phyloP scores from a whole-genome alignment of 2,329 filamentous ascomycete species.

The Fusarium caatingaense region DNA sequence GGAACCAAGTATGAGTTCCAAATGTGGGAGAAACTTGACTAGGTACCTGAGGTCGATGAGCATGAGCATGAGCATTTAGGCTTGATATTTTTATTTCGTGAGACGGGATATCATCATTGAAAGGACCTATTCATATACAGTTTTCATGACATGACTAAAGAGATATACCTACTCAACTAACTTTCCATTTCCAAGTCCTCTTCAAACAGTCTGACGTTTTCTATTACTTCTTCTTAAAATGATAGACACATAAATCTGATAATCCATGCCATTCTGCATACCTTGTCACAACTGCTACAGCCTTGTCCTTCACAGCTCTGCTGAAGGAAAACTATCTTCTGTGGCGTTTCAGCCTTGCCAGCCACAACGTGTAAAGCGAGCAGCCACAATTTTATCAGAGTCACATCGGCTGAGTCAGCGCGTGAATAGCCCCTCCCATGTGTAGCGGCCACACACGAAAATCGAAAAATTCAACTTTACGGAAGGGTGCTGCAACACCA shows the following conservation, averaged over 20 bases:
- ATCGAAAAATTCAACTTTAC: conserved; percentile 57
- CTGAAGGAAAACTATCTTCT: neutral
- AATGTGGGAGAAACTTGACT: conserved; percentile 72
- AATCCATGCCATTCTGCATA: neutral
- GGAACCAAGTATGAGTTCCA: conserved; percentile 76
- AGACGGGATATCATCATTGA: conserved; percentile 35
- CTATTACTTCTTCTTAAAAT: neutral
- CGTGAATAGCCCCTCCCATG: conserved; percentile 55
- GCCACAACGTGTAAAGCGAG: neutral
- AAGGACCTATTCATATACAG: conserved; percentile 28
- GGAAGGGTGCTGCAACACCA: conserved; percentile 50
- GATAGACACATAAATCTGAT: neutral
- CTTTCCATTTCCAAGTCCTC: neutral
- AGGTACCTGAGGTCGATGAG: neutral
- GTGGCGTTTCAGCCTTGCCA: neutral
- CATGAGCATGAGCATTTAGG: neutral
- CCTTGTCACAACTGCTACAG: neutral
- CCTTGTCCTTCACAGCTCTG: neutral
- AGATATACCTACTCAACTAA: neutral
- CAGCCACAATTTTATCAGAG: conserved; percentile 27
- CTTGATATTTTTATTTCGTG: neutral
- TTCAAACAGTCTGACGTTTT: neutral
- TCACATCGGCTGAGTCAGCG: conserved; percentile 47
- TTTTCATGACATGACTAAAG: neutral
- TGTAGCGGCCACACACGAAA: conserved; percentile 58